These are phyloP conservation scores for Colletotrichum endophyticum DNA, from an alignment of 2,329 filamentous ascomycete genomes.

Conservation along the genomic window DNA sequence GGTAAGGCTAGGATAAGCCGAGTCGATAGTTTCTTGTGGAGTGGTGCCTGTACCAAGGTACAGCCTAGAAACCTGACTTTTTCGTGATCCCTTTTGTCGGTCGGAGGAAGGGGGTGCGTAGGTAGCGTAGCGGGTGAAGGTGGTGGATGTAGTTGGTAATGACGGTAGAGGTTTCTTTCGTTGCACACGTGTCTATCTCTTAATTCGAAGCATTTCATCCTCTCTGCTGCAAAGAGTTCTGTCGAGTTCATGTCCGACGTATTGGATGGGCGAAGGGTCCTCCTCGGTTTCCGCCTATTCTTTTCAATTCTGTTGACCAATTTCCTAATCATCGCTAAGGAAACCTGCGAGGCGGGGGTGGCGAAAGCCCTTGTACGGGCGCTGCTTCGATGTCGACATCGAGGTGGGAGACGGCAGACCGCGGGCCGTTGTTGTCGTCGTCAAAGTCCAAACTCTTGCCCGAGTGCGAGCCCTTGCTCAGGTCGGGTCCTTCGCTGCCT, in stretches of 20 bases:
- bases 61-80: not conserved
- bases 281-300: not conserved
- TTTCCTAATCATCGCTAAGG: not conserved
- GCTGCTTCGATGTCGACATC: not conserved
- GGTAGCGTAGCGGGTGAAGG: not conserved
- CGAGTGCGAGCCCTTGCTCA: not conserved
- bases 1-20: not conserved
- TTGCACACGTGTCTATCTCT: not conserved
- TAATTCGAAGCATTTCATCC: not conserved
- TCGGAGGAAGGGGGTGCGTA: not conserved
- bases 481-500: not conserved
- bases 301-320: not conserved
- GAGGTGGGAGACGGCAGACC: not conserved
- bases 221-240: not conserved
- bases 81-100: not conserved
- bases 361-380: constrained; percentile 2
- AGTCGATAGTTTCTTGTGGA: not conserved
- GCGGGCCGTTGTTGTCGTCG: not conserved
- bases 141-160: not conserved
- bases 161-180: not conserved
- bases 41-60: not conserved
- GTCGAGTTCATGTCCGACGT: not conserved
- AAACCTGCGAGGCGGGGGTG: constrained; percentile 14
- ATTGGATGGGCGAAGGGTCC: not conserved
- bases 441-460: constrained; percentile 5